Evolutionary conservation across 257 asterid species (phyloP), one percentile per base, ranked within the genome.

Genomic region (Voacanga thouarsii): DNA sequence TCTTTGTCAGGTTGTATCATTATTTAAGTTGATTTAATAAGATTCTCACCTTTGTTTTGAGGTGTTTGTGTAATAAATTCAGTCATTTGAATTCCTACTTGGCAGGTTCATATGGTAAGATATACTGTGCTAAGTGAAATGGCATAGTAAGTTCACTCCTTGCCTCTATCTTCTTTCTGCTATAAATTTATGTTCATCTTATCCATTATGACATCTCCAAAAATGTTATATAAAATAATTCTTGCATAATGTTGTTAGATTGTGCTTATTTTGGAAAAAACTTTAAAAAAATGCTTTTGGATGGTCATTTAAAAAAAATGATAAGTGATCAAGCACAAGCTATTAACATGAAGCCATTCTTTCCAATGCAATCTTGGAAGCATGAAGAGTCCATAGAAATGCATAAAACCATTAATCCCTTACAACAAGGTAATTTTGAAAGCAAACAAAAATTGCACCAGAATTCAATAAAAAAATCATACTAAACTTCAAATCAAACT

Each of bases 81-180:
- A 72, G 12, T 65, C 43, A 53, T 12, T n/a, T 82, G 37, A 67
- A 23, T 57, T 44, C 44, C 24, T 65, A 14, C 28, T 26, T 86
- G 87, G 87, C 88, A 96, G 99, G 99, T 47, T 94, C 99, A 85
- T 94, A 81, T 81, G 98, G 99, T n/a, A 97, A 94, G 91, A 98
- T 94, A 79, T 90, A 92, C 83, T 90, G 94, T 73, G 91, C 90
- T 77, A 98, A 92, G 77, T 94, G 98, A 96, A 94, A 92, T 85
- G 94, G 96, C 87, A 94, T 96, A 69, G 99, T 96, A 85, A 85
- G 97, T 83, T 63, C 56, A 55, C 14, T 33, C 71, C 56, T 41
- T 28, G 43, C 1, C 4, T 5, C 63, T 18, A 18, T 44, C 15
- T n/a, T 33, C 2, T 51, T 33, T 44, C 15, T 53, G 30, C n/a